phyloP scores from a whole-genome alignment of 2,329 filamentous ascomycete species.

The Colletotrichum neosansevieriae region DNA sequence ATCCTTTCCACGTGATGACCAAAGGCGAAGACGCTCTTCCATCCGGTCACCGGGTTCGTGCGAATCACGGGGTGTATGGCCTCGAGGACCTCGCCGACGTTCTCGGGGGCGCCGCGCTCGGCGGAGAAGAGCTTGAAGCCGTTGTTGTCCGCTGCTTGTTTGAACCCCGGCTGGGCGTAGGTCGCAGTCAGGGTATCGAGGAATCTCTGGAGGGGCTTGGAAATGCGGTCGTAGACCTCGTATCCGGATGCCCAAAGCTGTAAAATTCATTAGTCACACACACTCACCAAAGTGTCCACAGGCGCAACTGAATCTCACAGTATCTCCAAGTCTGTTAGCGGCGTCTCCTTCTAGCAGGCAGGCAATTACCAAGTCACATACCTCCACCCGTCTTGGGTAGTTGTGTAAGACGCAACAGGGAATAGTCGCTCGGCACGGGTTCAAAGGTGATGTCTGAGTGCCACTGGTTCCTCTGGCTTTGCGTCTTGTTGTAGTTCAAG shows the following conservation, averaged over 20 bases:
- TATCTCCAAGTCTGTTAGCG: neutral
- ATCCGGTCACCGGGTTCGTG: constrained; percentile 70
- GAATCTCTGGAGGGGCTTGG: constrained; percentile 66
- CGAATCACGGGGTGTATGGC: constrained; percentile 67
- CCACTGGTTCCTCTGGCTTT: constrained; percentile 63
- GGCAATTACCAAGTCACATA: constrained; percentile 43
- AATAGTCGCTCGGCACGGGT: constrained; percentile 72
- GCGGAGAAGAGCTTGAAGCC: constrained; percentile 59
- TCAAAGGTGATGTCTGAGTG: constrained; percentile 77
- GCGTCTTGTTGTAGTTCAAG: constrained; percentile 54
- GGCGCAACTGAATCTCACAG: too few relatives aligned
- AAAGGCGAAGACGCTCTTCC: constrained; percentile 67
- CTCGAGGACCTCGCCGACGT: constrained; percentile 60
- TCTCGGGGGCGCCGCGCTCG: constrained; percentile 63
- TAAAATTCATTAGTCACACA: too few relatives aligned
- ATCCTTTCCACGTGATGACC: constrained; percentile 64
- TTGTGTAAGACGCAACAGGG: constrained; percentile 65
- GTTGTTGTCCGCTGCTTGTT: constrained; percentile 57
- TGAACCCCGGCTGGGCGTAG: constrained; percentile 63
- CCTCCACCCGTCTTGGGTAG: constrained; percentile 67
- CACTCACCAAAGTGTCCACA: too few relatives aligned
- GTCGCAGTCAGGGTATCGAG: constrained; percentile 70
- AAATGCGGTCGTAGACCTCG: constrained; percentile 73
- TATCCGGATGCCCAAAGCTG: constrained; percentile 67
- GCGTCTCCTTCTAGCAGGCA: neutral